Percentiles rank a stretch among this genome's conserved stretches.
Evolutionary conservation across 805 yeast genomes (phyloP).

Genomic region (Candida vaughaniae): DNA sequence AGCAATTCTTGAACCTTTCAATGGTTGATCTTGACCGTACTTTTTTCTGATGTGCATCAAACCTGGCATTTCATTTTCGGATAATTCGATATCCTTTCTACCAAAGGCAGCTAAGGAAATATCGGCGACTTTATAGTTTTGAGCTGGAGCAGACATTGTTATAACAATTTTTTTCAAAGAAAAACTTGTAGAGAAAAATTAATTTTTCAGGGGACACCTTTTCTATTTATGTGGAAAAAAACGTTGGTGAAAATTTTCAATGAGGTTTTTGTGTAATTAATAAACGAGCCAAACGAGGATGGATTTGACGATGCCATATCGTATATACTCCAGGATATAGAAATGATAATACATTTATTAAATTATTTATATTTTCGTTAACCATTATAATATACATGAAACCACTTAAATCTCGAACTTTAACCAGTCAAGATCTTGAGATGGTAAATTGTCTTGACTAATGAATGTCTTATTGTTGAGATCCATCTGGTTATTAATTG

Average conservation of each 20-base stretch:
- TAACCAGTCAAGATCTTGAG: slow-evolving; percentile 26
- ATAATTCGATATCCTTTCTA: slow-evolving; percentile 97
- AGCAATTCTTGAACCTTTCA: slow-evolving; percentile 97
- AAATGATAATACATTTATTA: too few relatives aligned
- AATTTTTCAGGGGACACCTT: too few relatives aligned
- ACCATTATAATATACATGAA: slow-evolving; percentile 11
- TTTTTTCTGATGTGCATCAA: slow-evolving; percentile 94
- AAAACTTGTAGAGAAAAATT: slow-evolving; percentile 3
- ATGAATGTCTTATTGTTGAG: slow-evolving; percentile 8
- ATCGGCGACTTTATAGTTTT: slow-evolving; percentile 93
- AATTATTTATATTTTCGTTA: slow-evolving; percentile 6
- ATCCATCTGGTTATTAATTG: slow-evolving; percentile 5
- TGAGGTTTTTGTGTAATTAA: slow-evolving; percentile 6
- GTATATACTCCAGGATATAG: too few relatives aligned
- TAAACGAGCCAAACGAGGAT: background rate
- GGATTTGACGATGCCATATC: too few relatives aligned
- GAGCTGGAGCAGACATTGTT: slow-evolving; percentile 41
- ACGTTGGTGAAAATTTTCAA: slow-evolving; percentile 3
- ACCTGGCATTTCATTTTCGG: slow-evolving; percentile 99
- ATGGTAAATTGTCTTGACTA: slow-evolving; percentile 11
- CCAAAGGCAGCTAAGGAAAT: slow-evolving; percentile 99
- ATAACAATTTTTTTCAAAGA: slow-evolving; percentile 1
- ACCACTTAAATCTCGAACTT: slow-evolving; percentile 21
- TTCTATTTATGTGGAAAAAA: slow-evolving; percentile 6
- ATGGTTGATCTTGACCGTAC: slow-evolving; percentile 90